Evolutionary conservation across 169 alveolate species (phyloP).

Genomic region (Cryptosporidium canis): DNA sequence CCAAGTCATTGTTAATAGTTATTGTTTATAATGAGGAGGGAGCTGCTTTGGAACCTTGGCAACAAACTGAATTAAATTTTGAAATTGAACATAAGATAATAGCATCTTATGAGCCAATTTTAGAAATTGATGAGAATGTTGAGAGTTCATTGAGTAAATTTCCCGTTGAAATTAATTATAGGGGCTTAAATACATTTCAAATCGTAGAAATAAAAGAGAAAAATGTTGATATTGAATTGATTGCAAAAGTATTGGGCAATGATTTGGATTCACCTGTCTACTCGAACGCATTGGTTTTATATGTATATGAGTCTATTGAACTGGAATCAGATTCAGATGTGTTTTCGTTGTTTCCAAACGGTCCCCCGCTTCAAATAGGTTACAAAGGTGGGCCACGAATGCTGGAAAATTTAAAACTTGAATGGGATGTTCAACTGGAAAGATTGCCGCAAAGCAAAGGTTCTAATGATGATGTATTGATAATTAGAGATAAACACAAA

Average conservation of each 20-base stretch:
- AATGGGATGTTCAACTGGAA: constrained; percentile 16
- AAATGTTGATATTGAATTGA: background rate
- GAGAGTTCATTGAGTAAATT: background rate
- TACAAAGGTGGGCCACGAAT: constrained; percentile 44
- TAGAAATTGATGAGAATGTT: background rate
- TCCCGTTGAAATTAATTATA: background rate
- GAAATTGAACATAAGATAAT: constrained; percentile 8
- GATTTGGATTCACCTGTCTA: background rate
- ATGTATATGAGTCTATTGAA: constrained; percentile 42
- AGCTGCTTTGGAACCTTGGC: constrained; percentile 63
- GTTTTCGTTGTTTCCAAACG: constrained; percentile 35
- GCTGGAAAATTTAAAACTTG: background rate
- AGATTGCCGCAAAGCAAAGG: background rate
- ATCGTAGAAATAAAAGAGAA: background rate
- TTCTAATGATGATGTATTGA: background rate
- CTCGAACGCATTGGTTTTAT: constrained; percentile 3
- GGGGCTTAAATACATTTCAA: background rate
- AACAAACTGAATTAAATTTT: background rate
- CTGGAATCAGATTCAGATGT: background rate
- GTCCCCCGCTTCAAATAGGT: constrained; percentile 10
- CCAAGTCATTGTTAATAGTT: constrained; percentile 3
- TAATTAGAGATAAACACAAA: background rate
- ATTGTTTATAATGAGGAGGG: constrained; percentile 14
- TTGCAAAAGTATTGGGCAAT: constrained; percentile 4
- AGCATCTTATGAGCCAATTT: background rate